Conservation (phyloP, 2,329 filamentous ascomycete genomes). For the Fusarium mangiferae region DNA sequence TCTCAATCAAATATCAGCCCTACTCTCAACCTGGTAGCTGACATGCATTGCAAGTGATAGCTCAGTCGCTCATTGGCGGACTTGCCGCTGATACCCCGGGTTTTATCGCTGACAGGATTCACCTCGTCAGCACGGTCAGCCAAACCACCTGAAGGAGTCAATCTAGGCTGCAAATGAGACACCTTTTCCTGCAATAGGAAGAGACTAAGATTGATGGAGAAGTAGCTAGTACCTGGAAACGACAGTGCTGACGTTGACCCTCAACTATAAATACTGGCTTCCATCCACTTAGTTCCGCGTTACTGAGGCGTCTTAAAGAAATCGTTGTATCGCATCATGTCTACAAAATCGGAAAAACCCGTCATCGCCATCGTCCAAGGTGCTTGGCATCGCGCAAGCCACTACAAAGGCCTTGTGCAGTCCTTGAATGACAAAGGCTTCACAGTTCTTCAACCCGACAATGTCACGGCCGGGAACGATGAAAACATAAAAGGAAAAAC, state of each 20-base stretch:
- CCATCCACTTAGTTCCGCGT: accelerated
- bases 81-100: background rate
- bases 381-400: constrained; percentile 12
- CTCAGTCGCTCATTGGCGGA: background rate
- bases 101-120: background rate
- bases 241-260: background rate
- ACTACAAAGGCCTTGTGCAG: constrained; percentile 8
- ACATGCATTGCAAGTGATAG: background rate
- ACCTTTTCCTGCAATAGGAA: accelerated
- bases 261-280: accelerated
- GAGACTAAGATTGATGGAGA: background rate
- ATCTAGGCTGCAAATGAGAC: background rate
- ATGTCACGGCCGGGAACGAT: background rate
- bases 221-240: accelerated
- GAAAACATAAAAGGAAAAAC: constrained; percentile 1
- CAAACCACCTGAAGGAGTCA: background rate
- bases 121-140: background rate
- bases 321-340: background rate
- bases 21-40: background rate
- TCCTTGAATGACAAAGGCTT: background rate
- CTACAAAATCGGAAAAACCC: background rate
- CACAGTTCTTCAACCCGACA: background rate
- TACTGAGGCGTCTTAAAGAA: accelerated
- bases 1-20: background rate
- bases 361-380: constrained; percentile 15